These are phyloP conservation scores for Epipyxis sp. DNA, from an alignment of 108 stramenopile species.

Conservation along the genomic window DNA sequence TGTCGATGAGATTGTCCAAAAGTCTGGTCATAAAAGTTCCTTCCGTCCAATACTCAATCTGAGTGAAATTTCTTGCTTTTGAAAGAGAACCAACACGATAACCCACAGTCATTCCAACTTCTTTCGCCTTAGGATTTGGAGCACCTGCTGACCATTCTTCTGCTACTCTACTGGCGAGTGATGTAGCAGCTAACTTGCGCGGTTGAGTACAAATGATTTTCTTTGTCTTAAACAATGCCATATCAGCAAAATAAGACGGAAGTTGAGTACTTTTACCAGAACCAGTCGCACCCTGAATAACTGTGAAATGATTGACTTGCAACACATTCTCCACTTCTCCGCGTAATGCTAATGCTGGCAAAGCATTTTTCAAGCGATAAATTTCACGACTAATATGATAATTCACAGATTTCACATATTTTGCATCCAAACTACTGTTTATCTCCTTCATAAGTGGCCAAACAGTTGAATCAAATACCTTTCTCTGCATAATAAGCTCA, in stretches of 20 bases:
- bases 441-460: not conserved
- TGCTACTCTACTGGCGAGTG: constrained; percentile 93
- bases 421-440: not conserved
- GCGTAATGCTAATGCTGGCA: not conserved
- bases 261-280: constrained; percentile 53
- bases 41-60: constrained; percentile 93
- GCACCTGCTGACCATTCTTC: constrained; percentile 60
- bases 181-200: constrained; percentile 96
- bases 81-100: constrained; percentile 99
- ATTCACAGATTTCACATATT: not conserved
- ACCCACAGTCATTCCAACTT: constrained; percentile 86
- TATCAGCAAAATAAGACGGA: constrained; percentile 42
- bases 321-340: not conserved
- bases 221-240: not conserved
- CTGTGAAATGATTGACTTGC: constrained; percentile 34
- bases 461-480: not conserved
- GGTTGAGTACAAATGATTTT: constrained; percentile 90
- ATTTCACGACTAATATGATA: not conserved
- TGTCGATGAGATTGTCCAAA: constrained; percentile 77
- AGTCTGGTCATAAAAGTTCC: constrained; percentile 90
- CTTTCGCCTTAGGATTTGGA: constrained; percentile 54
- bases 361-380: not conserved
- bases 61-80: constrained; percentile 71
- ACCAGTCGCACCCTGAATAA: constrained; percentile 53
- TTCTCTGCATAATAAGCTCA: not conserved